Evolutionary conservation across 768 basidiomycete species (phyloP), one percentile per base, ranked within the genome.

Genomic region (Mycena vulgaris): DNA sequence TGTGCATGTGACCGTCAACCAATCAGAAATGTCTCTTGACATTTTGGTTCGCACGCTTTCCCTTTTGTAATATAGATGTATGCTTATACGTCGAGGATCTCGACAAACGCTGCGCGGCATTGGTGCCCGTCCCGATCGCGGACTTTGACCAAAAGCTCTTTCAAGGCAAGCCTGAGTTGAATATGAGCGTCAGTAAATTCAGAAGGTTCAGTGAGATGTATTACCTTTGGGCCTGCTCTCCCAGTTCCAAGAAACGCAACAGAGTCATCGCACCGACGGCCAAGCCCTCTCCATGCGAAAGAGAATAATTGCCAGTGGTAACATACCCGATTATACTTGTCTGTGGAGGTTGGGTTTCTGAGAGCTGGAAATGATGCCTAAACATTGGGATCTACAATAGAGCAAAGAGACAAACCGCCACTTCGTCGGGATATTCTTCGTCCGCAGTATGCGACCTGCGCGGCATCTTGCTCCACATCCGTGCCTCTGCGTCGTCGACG

Each of bases 251-350:
- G 39, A 90, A 81, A 62, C 81, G 81, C 30, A 78, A 75, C 16
- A 96, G 76, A 4, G 94, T 83, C 21, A 98, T 80, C 0, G 91
- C 89, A 21, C 91, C 97, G 16, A 98, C 85, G 3, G 89, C 96
- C 74, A 89, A 89, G 0, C 95, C 96, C 67, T 88, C 82, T 0
- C 97, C 97, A 31, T 90, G 87, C 0, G 90, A 86, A 10, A 98
- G 85, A 2, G 96, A 97, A 77, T 88, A 93, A 68, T 90, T 91
- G 0, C 96, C 97, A 3, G 93, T 92, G 0, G 95, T 95, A 23
- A 96, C 86, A 75, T 93, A 94, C 0, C 97, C 97, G 60, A 97
- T 89, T 28, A 94, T 85, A 4, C 80, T 76, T 4, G 82, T 77
- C 53, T 84, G 76, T 2, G 82, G 74, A 7, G 90, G 84, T 9